Base-by-base conservation (phyloP, 129 eudicot species). In the Silybum marianum region DNA sequence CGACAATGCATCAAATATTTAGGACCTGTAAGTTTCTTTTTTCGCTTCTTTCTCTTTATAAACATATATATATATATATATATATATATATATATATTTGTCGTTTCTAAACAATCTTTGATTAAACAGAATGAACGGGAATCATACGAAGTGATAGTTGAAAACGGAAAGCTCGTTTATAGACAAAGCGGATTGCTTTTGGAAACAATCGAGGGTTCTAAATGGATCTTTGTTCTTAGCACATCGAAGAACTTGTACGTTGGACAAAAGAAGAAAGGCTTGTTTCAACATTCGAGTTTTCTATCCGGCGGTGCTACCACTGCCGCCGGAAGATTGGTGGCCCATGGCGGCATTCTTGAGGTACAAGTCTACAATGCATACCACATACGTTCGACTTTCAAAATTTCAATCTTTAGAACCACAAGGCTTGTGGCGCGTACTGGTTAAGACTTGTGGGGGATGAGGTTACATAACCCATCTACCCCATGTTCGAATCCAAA, bases 191-290 rank as follows among this genome's bases (percentile, higher is more conserved):
- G 93, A 16, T 14, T 22, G 44, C 81, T 88, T 69, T 85, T 94
- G 70, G 87, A 94, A 38, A 88, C 98, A 0, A 13, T 71, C 18
- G 92, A 84, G 79, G 98, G 95, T 39, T 88, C 96, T 23, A 94
- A 91, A 80, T 91, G 91, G 97, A 94, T 94, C 82, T 94, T 94
- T 75, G 98, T 94, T 71, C 95, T 94, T 23, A 89, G 95, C 86
- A 91, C 98, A 26, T 77, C 92, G 22, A 90, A 93, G 82, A 84
- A 81, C 22, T 87, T 94, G 78, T 94, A 94, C 3, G 92, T 94
- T 3, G 98, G 97, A 4, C 90, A 90, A 78, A 94, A 94, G 84
- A 88, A 83, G 85, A 94, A 90, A 78, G 98, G 98, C 2, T 78
- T 39, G 3, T 94, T 94, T 83, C 98, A 94, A 71, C 98, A 94